These are phyloP conservation scores for Myxozyma mucilagina DNA, from an alignment of 805 yeast species.

Conservation along the genomic window DNA sequence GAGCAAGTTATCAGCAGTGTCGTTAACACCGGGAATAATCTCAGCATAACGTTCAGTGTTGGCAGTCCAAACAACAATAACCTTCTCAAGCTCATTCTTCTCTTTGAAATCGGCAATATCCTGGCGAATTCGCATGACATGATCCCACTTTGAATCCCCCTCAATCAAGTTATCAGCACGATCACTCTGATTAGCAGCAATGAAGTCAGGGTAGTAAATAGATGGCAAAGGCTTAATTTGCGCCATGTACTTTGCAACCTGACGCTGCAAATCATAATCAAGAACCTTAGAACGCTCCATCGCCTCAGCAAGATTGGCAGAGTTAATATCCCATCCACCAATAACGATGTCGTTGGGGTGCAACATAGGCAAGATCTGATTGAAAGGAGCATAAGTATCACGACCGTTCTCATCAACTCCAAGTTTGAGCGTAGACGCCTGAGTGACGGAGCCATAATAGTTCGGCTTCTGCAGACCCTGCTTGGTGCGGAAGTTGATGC, in stretches of 20 bases:
- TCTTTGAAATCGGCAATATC: slow-evolving; percentile 78
- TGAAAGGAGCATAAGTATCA: slow-evolving; percentile 91
- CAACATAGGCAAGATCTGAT: slow-evolving; percentile 81
- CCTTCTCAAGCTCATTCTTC: slow-evolving; percentile 74
- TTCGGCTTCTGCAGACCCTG: slow-evolving; percentile 74
- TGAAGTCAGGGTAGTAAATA: slow-evolving; percentile 92
- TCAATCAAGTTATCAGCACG: slow-evolving; percentile 87
- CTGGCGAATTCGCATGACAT: slow-evolving; percentile 79
- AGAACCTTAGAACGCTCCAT: slow-evolving; percentile 84
- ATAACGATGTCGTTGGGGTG: slow-evolving; percentile 87
- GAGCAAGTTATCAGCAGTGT: slow-evolving; percentile 78
- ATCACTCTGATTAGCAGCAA: slow-evolving; percentile 89
- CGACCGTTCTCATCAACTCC: slow-evolving; percentile 81
- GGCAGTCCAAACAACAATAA: slow-evolving; percentile 93
- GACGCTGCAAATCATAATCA: slow-evolving; percentile 78
- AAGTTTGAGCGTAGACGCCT: slow-evolving; percentile 82
- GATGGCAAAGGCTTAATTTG: slow-evolving; percentile 73
- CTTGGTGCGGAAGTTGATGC: slow-evolving; percentile 76
- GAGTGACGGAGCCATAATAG: slow-evolving; percentile 93
- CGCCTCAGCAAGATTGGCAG: slow-evolving; percentile 68
- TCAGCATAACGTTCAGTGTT: slow-evolving; percentile 93
- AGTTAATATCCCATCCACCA: slow-evolving; percentile 93
- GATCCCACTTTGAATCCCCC: slow-evolving; percentile 77
- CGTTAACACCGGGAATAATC: slow-evolving; percentile 75
- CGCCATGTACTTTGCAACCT: slow-evolving; percentile 65